These are phyloP conservation scores for Gastrolobium villosum DNA, from an alignment of 306 rosid species.

Conservation along the genomic window DNA sequence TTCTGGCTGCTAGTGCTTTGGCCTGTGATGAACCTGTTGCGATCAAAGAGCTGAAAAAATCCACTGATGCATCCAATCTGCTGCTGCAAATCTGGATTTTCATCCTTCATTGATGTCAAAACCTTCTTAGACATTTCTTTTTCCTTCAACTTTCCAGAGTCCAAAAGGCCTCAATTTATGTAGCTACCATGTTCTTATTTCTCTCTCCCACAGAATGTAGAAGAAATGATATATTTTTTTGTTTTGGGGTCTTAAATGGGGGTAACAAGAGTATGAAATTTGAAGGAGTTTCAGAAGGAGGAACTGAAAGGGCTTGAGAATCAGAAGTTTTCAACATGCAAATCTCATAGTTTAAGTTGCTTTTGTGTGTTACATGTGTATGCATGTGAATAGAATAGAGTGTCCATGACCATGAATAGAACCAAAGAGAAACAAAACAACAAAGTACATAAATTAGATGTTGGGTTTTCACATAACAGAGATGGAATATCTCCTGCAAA, in stretches of 20 bases:
- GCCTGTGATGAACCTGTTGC: conserved; percentile 69
- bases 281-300: conserved; percentile 28
- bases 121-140: conserved; percentile 71
- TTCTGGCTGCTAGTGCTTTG: conserved; percentile 49
- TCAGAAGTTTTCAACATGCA: background rate
- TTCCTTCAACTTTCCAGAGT: conserved; percentile 19
- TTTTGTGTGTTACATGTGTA: conserved; percentile 33
- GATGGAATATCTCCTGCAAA: conserved; percentile 60
- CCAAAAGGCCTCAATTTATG: conserved; percentile 12
- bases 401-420: conserved; percentile 48
- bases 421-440: conserved; percentile 36
- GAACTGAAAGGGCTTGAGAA: conserved; percentile 3
- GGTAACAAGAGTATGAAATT: background rate
- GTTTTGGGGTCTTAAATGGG: conserved; percentile 6
- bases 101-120: conserved; percentile 63
- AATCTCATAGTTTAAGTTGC: conserved; percentile 16
- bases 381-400: conserved; percentile 50
- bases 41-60: conserved; percentile 84
- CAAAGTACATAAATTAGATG: conserved; percentile 47
- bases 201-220: conserved; percentile 32
- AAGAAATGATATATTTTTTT: conserved; percentile 6
- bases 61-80: conserved; percentile 92
- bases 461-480: conserved; percentile 50
- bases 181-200: conserved; percentile 25
- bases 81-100: conserved; percentile 78